These are phyloP conservation scores for Amniculicola lignicola DNA, from an alignment of 495 filamentous ascomycete species.

Conservation along the genomic window DNA sequence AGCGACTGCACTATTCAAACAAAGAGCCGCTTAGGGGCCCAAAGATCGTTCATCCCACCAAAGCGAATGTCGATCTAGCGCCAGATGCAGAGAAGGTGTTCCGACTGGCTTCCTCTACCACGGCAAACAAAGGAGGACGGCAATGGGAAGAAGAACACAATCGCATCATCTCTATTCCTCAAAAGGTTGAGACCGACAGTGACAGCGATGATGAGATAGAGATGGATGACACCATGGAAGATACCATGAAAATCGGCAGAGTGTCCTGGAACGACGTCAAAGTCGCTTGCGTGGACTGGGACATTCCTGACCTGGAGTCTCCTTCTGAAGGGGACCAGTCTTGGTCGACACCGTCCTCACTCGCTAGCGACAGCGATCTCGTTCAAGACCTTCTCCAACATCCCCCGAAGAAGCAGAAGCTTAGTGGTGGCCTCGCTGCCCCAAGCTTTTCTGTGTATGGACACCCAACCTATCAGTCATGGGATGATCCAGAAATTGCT, in stretches of 20 bases:
- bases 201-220: slow-evolving; percentile 54
- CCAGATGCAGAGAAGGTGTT: slow-evolving; percentile 80
- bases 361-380: slow-evolving; percentile 9
- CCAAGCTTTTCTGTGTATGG: slow-evolving; percentile 44
- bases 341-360: slow-evolving; percentile 14
- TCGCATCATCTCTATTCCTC: slow-evolving; percentile 57
- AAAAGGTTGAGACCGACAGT: slow-evolving; percentile 50
- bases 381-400: slow-evolving; percentile 6
- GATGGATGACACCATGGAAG: slow-evolving; percentile 49
- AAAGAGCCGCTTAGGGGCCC: slow-evolving; percentile 71
- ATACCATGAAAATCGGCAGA: slow-evolving; percentile 66
- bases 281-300: slow-evolving; percentile 82
- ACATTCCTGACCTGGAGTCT: slow-evolving; percentile 19
- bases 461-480: slow-evolving; percentile 48
- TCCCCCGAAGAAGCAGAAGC: slow-evolving; percentile 24
- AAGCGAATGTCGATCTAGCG: slow-evolving; percentile 78
- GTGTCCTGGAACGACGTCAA: slow-evolving; percentile 71
- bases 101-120: slow-evolving; percentile 53
- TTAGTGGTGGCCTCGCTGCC: not conserved
- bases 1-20: slow-evolving; percentile 65
- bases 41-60: slow-evolving; percentile 77
- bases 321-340: slow-evolving; percentile 18
- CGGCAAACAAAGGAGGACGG: slow-evolving; percentile 52
- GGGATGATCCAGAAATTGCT: slow-evolving; percentile 60
- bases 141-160: slow-evolving; percentile 52